Percentiles rank a stretch among this genome's conserved stretches.
These are phyloP conservation scores for Fusarium albosuccineum DNA, from an alignment of 2,329 filamentous ascomycete species.

Conservation along the genomic window DNA sequence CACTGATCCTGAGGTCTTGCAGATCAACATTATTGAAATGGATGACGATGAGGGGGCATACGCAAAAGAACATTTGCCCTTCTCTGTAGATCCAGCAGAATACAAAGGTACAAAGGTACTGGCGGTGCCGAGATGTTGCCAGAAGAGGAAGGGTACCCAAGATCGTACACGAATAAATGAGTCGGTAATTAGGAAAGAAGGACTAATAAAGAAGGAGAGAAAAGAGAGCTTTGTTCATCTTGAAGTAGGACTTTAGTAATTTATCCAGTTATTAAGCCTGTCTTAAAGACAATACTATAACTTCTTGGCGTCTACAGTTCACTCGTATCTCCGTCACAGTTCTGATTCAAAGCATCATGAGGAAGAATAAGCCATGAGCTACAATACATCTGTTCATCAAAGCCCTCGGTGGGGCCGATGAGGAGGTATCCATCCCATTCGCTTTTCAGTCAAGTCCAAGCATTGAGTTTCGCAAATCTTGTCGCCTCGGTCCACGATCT, in stretches of 20 bases:
- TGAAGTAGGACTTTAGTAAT: too few relatives aligned
- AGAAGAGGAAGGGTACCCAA: constrained; percentile 31
- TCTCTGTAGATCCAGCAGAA: constrained; percentile 50
- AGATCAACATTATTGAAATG: constrained; percentile 58
- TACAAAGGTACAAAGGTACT: constrained; percentile 56
- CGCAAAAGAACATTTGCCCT: background rate
- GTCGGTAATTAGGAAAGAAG: constrained; percentile 22
- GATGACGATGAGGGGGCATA: constrained; percentile 34
- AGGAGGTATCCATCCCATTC: constrained; percentile 53
- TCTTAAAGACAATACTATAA: too few relatives aligned
- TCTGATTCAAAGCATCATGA: too few relatives aligned
- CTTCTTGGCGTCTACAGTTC: too few relatives aligned
- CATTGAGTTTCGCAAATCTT: constrained; percentile 97
- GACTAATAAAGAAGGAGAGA: too few relatives aligned
- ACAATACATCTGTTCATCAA: background rate
- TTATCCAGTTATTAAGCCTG: too few relatives aligned
- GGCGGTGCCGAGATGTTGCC: constrained; percentile 56
- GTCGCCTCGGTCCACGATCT: constrained; percentile 66
- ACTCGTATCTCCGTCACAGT: too few relatives aligned
- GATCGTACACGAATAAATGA: background rate
- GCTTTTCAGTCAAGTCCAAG: constrained; percentile 86
- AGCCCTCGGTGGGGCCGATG: background rate
- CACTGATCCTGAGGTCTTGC: constrained; percentile 54
- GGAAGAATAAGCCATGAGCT: background rate
- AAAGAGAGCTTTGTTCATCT: too few relatives aligned